Conservation (phyloP, 2,329 filamentous ascomycete genomes). For the Cadophora malorum region DNA sequence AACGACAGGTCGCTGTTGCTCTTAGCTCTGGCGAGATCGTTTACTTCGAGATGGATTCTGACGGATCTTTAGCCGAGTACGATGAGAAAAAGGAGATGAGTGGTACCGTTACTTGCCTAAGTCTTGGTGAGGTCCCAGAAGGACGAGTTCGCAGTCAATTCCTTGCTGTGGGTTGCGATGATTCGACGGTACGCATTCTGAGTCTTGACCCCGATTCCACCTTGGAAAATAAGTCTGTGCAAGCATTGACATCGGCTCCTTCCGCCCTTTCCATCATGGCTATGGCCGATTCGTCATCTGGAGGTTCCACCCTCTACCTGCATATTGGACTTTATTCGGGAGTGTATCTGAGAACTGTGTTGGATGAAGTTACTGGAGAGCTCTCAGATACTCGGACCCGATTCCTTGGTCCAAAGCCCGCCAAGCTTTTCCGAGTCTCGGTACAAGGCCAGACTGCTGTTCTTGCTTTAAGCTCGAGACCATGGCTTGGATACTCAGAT, state of each 20-base stretch:
- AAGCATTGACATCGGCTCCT: slow-evolving; percentile 88
- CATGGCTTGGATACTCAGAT: slow-evolving; percentile 96
- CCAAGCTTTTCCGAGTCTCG: slow-evolving; percentile 89
- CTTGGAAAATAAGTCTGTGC: slow-evolving; percentile 91
- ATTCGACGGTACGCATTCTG: slow-evolving; percentile 92
- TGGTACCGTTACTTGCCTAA: slow-evolving; percentile 93
- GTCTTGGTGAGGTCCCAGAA: slow-evolving; percentile 89
- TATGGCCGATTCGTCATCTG: slow-evolving; percentile 92
- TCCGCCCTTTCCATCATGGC: slow-evolving; percentile 90
- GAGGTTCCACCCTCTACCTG: slow-evolving; percentile 86
- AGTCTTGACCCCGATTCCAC: slow-evolving; percentile 90
- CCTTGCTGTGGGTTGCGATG: slow-evolving; percentile 94
- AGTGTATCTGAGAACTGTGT: slow-evolving; percentile 91
- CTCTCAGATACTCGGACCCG: slow-evolving; percentile 93
- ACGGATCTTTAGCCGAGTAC: slow-evolving; percentile 90
- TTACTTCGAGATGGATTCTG: slow-evolving; percentile 96
- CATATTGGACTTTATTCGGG: slow-evolving; percentile 97
- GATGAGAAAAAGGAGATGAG: slow-evolving; percentile 96
- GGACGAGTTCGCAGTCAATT: slow-evolving; percentile 89
- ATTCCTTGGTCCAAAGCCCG: slow-evolving; percentile 89
- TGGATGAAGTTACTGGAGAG: slow-evolving; percentile 95
- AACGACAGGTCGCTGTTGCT: slow-evolving; percentile 90
- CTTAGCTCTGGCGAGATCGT: slow-evolving; percentile 96
- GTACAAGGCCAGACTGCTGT: slow-evolving; percentile 86
- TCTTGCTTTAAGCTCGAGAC: slow-evolving; percentile 86